Evolutionary conservation across 805 yeast species (phyloP), one percentile per base, ranked within the genome.

Genomic region (Kodamaea lidongshanica): DNA sequence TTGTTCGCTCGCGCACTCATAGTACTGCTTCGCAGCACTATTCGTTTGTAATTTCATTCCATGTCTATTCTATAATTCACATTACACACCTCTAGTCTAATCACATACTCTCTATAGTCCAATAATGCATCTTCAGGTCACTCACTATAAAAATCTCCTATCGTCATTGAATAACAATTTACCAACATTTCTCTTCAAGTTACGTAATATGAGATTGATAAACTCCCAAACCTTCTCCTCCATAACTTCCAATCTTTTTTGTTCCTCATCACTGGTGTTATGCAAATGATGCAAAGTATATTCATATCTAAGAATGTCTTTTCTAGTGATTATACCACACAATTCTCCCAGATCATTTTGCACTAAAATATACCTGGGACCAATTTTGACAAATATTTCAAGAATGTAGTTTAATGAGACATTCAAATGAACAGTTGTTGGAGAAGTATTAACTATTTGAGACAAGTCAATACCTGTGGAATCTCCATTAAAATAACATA

Each of bases 251-350:
- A 29, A 23, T 14, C 9, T 41, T 46, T 13, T 42, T 50, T 43
- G 43, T 18, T 28, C 35, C 1, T 27, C 27, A 12, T 50, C 47
- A 2, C 32, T 28, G 9, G 28, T 17, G 7, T 31, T 32, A 14
- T 48, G 37, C n/a, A 42, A 23, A 19, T 49, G 47, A 32, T 58
- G 60, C n/a, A 39, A 36, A 7, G 63, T 56, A 34, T 56, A 48
- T 40, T 78, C 81, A 44, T 72, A 85, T 38, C 78, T 65, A 30
- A 88, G 54, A 11, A 89, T 63, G 48, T 88, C 97, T 46, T 92
- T 92, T 34, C 88, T 68, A 0, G 95, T 85, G 1, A 94, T 58
- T n/a, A 85, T 48, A 0, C 98, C 98, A 10, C 66, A 67, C 11
- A 85, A 23, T 2, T 12, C 48, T 2, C 49, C 38, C 2, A 88